Evolutionary conservation across 805 yeast genomes (phyloP), one percentile per base, ranked within the genome.

Genomic region (Brettanomyces anomalus): DNA sequence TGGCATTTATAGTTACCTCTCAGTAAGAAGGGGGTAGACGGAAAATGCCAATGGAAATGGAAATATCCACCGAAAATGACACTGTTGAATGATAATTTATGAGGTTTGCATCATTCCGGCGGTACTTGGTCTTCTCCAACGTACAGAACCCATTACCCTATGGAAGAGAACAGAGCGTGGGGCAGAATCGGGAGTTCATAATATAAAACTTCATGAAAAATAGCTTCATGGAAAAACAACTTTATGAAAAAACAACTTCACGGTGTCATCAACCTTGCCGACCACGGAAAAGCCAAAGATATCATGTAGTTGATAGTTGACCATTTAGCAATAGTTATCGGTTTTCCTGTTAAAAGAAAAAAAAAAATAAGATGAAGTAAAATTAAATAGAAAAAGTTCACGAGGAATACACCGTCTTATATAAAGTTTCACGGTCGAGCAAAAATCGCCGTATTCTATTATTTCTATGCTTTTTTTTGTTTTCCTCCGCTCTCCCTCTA

Each of bases 121-220:
- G 18, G 31, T 36, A 36, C 39, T 54, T 50, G 5, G 19, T 59
- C 58, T 59, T 46, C 64, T 59, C 64, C 64, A 41, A 24, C 54
- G 48, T 57, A 45, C 53, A 53, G 61, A 58, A 50, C 67, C 61
- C 54, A 55, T 49, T 33, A 49, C 46, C 43, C 62, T 57, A 47
- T 53, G 52, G 46, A 49, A 50, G 37, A 43, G 50, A 32, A 43
- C 54, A 56, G 50, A 56, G 62, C 18, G 47, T 61, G 50, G 46
- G 61, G 52, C 58, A 55, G 55, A 62, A 60, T 51, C 48, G 49
- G 58, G 57, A 60, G 62, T 44, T 24, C 10, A 11, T 7, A 24
- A 7, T 24, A 7, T 24, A 11, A 24, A 24, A 24, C 28, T 24
- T 11, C 10, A 24, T 11, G 10, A 24, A 24, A 24, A 24, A 24